phyloP scores from a whole-genome alignment of 2,329 filamentous ascomycete species.

The Cryoendolithus antarcticus region DNA sequence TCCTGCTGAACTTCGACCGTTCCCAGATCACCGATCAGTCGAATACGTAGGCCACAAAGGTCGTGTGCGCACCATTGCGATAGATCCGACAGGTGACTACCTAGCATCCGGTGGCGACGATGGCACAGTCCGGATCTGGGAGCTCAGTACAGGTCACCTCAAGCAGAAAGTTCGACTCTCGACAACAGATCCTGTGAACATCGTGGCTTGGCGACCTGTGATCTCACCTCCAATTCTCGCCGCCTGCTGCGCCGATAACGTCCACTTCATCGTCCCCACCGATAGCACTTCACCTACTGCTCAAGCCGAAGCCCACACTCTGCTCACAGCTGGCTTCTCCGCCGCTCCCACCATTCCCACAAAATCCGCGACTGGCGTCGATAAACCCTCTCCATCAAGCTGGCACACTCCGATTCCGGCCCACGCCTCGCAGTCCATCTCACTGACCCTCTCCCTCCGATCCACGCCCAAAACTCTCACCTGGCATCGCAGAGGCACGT shows the following conservation, averaged over 20 bases:
- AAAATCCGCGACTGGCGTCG: conserved; percentile 36
- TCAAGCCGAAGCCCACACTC: conserved; percentile 5
- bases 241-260: conserved; percentile 69
- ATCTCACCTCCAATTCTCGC: conserved; percentile 71
- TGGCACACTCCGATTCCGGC: conserved; percentile 70
- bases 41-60: conserved; percentile 82
- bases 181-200: conserved; percentile 66
- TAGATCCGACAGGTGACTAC: conserved; percentile 77
- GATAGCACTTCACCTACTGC: conserved; percentile 56
- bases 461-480: conserved; percentile 64
- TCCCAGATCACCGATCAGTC: conserved; percentile 80
- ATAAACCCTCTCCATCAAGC: conserved; percentile 63
- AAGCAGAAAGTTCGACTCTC: conserved; percentile 74
- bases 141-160: conserved; percentile 72
- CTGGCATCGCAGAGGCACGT: conserved; percentile 91
- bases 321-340: conserved; percentile 62
- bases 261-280: conserved; percentile 70
- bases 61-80: conserved; percentile 68
- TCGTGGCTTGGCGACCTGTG: conserved; percentile 79
- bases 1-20: conserved; percentile 86
- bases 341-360: conserved; percentile 48
- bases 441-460: conserved; percentile 65
- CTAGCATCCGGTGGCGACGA: conserved; percentile 90
- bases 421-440: conserved; percentile 65
- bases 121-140: conserved; percentile 83